Base-by-base conservation (phyloP, 1,284 basidiomycete species). In the Irpex sp. region DNA sequence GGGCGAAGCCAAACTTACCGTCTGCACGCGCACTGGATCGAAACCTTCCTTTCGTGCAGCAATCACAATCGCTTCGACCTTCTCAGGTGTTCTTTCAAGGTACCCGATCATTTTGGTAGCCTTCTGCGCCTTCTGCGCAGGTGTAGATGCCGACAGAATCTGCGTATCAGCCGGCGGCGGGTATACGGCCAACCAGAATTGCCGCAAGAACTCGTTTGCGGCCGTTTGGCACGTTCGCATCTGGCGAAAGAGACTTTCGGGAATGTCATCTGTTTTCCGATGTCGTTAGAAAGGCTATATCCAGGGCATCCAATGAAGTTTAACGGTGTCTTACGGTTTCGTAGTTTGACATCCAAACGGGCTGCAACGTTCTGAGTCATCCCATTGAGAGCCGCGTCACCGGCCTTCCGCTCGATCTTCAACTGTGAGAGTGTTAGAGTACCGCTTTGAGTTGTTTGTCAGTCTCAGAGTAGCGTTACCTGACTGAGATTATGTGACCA, bases 141-240 rank as follows among this genome's bases (percentile, higher is more conserved):
- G 79, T 1, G 85, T 86, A 5, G 82, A 74, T 1, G 77, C 68
- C 3, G 78, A 74, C 1, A 83, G 71, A 0, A 80, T 78, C 65
- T 82, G 82, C 15, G 82, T 72, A 38, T 93, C 88, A 17, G 82
- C 79, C 0, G 84, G 77, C 1, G 91, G 85, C 1, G 96, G 96
- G 62, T 96, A 91, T 58, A 94, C 85, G 0, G 94, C 85, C 8
- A 90, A 84, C 96, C 96, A 99, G 73, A 96, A 98, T 73, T 98
- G 97, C 8, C 97, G 87, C 8, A 99, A 81, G 74, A 98, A 98
- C 75, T 99, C 97, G 68, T 94, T 96, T 2, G 96, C 91, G 1
- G 96, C 91, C 0, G 94, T 95, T 72, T 98, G 95, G 69, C 93
- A 92, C 0, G 92, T 92, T 7, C 87, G 86, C 83, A 98, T 91